Base-by-base conservation (phyloP, 106 monocot species). In the Platanthera zijinensis region DNA sequence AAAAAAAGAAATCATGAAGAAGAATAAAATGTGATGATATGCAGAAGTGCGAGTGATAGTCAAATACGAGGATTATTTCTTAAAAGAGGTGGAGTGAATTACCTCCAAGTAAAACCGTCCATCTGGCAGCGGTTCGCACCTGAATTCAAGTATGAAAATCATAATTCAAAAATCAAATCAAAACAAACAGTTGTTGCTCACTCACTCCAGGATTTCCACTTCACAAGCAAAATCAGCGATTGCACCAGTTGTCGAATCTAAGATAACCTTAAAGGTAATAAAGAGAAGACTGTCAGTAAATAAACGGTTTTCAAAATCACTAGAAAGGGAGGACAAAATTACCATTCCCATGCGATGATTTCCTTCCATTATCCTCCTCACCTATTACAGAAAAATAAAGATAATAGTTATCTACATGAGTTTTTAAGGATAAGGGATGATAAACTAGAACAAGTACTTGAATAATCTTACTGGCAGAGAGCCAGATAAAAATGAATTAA, bases 281-380 rank as follows among this genome's bases (percentile, higher is more conserved):
- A 19, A 32, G 46, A 5, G 51, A 77, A 30, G 7, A 25, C 50
- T 14, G 13, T 69, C 17, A 77, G 22, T 46, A 50, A 74, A 39
- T 13, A 48, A 7, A 14, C n/a, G 48, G n/a, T 12, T 48, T 25
- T 39, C 71, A 72, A n/a, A 46, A 49, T 22, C 15, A 49, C 48
- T 5, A 13, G 19, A 52, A 53, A 67, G 59, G 25, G 28, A 73
- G 14, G 22, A 57, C 11, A 51, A 39, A 28, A 54, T 57, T 79
- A 95, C 97, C 97, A 99, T 99, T 88, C 97, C 97, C 97, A 99
- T 99, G 59, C 91, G 87, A 78, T 84, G 97, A 76, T 94, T 99
- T 80, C 97, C 97, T 94, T 99, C 97, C 97, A 99, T 99, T 80
- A 92, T 66, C 66, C 97, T 91, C 76, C 97, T 81, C 83, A 99